phyloP scores from a whole-genome alignment of 1,284 basidiomycete species.

The Sporisorium exsertum region DNA sequence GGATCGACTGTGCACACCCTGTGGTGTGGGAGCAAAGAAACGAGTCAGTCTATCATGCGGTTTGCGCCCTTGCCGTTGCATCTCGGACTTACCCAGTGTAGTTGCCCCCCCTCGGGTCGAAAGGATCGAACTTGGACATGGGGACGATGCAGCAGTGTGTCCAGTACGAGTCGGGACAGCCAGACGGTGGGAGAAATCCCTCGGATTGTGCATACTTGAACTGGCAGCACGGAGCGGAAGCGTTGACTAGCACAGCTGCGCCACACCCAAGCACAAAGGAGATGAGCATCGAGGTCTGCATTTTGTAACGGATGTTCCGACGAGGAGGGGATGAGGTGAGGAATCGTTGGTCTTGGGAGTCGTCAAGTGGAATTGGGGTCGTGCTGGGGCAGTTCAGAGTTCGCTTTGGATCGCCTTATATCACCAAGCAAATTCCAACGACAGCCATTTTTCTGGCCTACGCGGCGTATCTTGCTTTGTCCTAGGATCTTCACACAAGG shows the following conservation, averaged over 20 bases:
- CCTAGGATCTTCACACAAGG: background rate
- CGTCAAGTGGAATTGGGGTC: background rate
- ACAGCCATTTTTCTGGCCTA: background rate
- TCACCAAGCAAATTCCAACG: background rate
- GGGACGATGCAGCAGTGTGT: slow-evolving; percentile 29
- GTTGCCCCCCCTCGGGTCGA: slow-evolving; percentile 1
- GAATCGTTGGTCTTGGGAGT: background rate
- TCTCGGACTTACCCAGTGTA: slow-evolving; percentile 16
- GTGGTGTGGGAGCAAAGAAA: background rate
- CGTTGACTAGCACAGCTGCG: slow-evolving; percentile 7
- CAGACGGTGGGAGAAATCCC: slow-evolving; percentile 2
- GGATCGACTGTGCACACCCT: slow-evolving; percentile 25
- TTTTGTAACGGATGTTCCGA: slow-evolving; percentile 11
- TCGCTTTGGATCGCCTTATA: background rate
- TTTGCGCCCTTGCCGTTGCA: too few species aligned
- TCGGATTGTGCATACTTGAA: slow-evolving; percentile 2
- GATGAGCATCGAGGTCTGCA: slow-evolving; percentile 7
- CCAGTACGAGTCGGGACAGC: slow-evolving; percentile 19
- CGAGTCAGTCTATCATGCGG: background rate
- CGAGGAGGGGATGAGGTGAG: background rate
- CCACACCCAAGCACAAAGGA: slow-evolving; percentile 1
- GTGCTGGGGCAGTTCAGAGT: background rate
- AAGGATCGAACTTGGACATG: slow-evolving; percentile 2
- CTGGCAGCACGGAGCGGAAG: slow-evolving; percentile 26
- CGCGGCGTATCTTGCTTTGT: background rate